Evolutionary conservation across 164 flowering plant species (phyloP).

Genomic region (Dillenia suffruticosa): DNA sequence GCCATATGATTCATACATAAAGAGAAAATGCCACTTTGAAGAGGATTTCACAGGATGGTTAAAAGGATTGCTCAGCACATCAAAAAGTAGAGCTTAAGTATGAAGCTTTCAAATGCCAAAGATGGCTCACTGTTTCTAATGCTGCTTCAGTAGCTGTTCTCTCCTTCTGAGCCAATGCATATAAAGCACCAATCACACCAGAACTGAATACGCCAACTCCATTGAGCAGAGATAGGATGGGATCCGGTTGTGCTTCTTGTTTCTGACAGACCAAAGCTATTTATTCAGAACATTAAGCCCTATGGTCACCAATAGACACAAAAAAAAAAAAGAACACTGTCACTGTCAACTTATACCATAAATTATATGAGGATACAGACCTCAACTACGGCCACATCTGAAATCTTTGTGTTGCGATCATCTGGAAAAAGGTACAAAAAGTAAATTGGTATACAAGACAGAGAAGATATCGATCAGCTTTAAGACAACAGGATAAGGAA

Average conservation of each 20-base stretch:
- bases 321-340: neutral
- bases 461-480: no score
- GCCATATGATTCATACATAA: neutral
- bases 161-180: conserved; percentile 58
- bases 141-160: conserved; percentile 43
- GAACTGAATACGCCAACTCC: conserved; percentile 62
- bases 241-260: conserved; percentile 30
- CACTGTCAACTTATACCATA: no score
- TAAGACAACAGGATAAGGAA: no score
- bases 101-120: neutral
- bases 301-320: no score
- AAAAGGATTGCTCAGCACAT: conserved; percentile 2
- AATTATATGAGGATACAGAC: no score
- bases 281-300: neutral
- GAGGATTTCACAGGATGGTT: no score
- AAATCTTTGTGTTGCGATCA: no score
- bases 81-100: neutral
- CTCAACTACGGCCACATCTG: no score
- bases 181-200: conserved; percentile 75
- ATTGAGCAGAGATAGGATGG: conserved; percentile 58
- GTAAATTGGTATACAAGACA: no score
- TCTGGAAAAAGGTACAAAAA: no score
- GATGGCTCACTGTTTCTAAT: conserved; percentile 60
- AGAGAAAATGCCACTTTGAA: no score
- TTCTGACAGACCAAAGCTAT: conserved; percentile 28